A percentile compares a stretch with the other conserved stretches of the same genome.
Evolutionary conservation across 2,329 filamentous ascomycete species (phyloP).

Genomic region (Mariannaea sp.): DNA sequence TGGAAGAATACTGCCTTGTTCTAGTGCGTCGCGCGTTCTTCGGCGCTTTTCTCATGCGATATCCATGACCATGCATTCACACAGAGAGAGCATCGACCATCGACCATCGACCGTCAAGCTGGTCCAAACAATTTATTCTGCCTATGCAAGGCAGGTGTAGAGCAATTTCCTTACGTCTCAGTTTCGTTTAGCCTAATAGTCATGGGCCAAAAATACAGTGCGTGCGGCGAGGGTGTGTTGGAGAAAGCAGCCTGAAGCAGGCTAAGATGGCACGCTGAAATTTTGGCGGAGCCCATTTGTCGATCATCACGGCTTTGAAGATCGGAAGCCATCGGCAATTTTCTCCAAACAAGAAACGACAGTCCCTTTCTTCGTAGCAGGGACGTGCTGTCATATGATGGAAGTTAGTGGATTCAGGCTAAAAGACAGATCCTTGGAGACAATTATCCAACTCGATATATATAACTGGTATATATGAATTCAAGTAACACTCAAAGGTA

Average conservation of each 20-base stretch:
- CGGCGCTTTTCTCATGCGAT: neutral
- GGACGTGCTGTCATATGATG: conserved; percentile 6
- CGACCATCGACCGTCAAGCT: too few species aligned
- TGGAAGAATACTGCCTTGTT: neutral
- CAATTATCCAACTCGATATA: conserved; percentile 1
- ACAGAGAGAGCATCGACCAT: too few species aligned
- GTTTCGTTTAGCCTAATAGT: conserved; percentile 1
- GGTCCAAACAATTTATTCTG: too few species aligned
- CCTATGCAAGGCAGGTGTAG: too few species aligned
- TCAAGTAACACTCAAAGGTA: neutral
- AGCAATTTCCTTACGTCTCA: too few species aligned
- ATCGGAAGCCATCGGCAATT: neutral
- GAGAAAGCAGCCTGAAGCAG: neutral
- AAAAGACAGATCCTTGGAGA: neutral
- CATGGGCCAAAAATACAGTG: neutral
- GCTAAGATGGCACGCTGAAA: neutral
- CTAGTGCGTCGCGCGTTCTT: neutral
- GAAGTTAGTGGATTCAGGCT: neutral
- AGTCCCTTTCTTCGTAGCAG: neutral
- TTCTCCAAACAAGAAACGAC: neutral
- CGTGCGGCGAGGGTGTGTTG: neutral
- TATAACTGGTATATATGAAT: conserved; percentile 4
- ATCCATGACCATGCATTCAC: too few species aligned
- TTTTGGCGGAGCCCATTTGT: neutral
- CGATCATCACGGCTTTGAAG: neutral